Conservation (phyloP, 2,329 filamentous ascomycete species). For the Seiridium unicorne region DNA sequence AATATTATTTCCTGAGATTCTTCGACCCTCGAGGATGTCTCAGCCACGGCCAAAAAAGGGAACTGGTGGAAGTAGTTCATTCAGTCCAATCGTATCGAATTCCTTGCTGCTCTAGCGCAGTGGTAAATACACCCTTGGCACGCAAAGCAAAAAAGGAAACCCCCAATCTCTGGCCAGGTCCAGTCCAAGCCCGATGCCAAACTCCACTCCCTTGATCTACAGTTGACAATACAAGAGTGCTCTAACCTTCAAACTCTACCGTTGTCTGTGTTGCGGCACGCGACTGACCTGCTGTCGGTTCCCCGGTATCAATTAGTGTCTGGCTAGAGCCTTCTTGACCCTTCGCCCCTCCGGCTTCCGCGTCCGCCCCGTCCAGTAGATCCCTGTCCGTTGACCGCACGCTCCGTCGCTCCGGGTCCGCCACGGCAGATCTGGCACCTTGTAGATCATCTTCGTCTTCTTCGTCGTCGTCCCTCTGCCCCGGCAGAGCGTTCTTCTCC, state of each 20-base stretch:
- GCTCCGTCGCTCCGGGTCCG: conserved; percentile 60
- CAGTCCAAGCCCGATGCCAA: neutral
- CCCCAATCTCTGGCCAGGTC: neutral
- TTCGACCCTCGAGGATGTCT: conserved; percentile 18
- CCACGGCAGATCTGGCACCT: conserved; percentile 30
- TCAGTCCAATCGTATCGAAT: conserved; percentile 18
- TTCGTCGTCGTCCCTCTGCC: conserved; percentile 64
- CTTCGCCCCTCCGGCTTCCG: conserved; percentile 54
- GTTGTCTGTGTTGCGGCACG: conserved; percentile 32
- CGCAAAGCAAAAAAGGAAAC: conserved; percentile 2
- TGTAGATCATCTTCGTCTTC: conserved; percentile 64
- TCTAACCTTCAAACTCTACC: conserved; percentile 45
- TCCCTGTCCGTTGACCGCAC: conserved; percentile 68
- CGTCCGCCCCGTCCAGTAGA: conserved; percentile 72
- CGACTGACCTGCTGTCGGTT: conserved; percentile 17
- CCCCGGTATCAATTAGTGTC: conserved; percentile 25
- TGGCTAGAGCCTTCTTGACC: conserved; percentile 28
- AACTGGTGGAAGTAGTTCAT: conserved; percentile 9
- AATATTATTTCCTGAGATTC: conserved; percentile 15
- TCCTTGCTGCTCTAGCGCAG: conserved; percentile 16
- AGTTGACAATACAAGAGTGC: neutral
- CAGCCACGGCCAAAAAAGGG: conserved; percentile 9
- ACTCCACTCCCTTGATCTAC: neutral
- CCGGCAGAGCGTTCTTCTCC: conserved; percentile 74
- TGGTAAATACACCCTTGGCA: neutral